Conservation (phyloP, 495 filamentous ascomycete species). For the Hypomontagnella submonticulosa region DNA sequence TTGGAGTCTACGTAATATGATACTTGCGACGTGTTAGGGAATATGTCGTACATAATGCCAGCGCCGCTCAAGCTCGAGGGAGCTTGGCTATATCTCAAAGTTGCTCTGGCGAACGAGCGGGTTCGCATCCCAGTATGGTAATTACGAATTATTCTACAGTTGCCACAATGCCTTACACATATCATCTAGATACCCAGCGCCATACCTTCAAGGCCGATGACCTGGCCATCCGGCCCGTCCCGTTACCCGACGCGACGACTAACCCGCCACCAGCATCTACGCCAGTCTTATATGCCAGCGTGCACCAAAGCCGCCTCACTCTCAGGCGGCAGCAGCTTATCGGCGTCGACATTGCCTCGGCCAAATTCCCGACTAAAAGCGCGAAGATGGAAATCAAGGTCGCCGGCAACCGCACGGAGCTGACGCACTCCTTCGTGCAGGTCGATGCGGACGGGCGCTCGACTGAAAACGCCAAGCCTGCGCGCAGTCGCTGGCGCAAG, state of each 20-base stretch:
- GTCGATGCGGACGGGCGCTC: background rate
- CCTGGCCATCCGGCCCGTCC: slow-evolving; percentile 13
- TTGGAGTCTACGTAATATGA: slow-evolving; percentile 4
- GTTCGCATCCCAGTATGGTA: no score
- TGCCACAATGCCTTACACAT: slow-evolving; percentile 1
- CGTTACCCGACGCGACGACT: background rate
- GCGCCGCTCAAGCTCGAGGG: no score
- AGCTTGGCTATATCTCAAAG: no score
- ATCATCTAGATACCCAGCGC: slow-evolving; percentile 15
- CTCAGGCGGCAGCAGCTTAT: background rate
- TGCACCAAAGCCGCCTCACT: background rate
- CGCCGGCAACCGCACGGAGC: background rate
- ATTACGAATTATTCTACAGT: no score
- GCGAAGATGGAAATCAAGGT: slow-evolving; percentile 1
- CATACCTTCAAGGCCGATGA: slow-evolving; percentile 11
- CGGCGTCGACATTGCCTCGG: background rate
- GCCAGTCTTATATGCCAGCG: slow-evolving; percentile 1
- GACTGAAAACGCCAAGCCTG: background rate
- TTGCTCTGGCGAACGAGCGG: no score
- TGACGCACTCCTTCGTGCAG: slow-evolving; percentile 10
- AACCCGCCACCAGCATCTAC: background rate
- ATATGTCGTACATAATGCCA: no score
- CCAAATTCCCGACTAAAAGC: background rate
- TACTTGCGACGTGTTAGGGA: no score
- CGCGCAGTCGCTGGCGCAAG: slow-evolving; percentile 8